These are phyloP conservation scores for Amanita fuliginea DNA, from an alignment of 768 basidiomycete species.

Conservation along the genomic window DNA sequence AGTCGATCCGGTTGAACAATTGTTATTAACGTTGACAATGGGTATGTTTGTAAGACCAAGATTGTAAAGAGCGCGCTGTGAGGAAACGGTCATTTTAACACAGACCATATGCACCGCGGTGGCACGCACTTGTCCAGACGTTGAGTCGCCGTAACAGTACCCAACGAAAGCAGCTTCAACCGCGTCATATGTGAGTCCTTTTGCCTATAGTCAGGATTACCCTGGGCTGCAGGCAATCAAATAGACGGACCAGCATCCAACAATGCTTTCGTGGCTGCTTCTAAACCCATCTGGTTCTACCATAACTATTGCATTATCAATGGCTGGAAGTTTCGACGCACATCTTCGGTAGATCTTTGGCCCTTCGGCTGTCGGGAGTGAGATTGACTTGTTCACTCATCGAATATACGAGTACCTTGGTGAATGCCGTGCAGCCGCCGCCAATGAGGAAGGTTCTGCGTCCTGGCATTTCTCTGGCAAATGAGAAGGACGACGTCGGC, in stretches of 20 bases:
- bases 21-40: constrained; percentile 81
- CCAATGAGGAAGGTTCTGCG: constrained; percentile 57
- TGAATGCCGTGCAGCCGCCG: constrained; percentile 67
- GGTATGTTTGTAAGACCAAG: constrained; percentile 79
- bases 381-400: not conserved
- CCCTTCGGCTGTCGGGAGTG: constrained; percentile 44
- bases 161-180: constrained; percentile 69
- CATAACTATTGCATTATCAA: not conserved
- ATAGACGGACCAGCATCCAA: constrained; percentile 59
- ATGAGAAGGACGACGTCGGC: not conserved
- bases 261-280: constrained; percentile 79
- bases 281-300: constrained; percentile 62
- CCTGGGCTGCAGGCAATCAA: not conserved
- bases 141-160: constrained; percentile 74
- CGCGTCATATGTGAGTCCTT: constrained; percentile 75
- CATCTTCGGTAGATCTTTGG: constrained; percentile 59
- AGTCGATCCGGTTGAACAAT: constrained; percentile 74
- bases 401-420: constrained; percentile 40
- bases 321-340: constrained; percentile 20
- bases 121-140: constrained; percentile 54
- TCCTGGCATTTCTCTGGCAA: constrained; percentile 21
- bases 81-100: not conserved
- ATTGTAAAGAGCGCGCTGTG: constrained; percentile 66
- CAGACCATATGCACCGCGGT: not conserved
- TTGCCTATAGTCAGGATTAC: too few relatives aligned